phyloP scores from a whole-genome alignment of 2,329 filamentous ascomycete genomes.

The Rhynchosporium graminicola region DNA sequence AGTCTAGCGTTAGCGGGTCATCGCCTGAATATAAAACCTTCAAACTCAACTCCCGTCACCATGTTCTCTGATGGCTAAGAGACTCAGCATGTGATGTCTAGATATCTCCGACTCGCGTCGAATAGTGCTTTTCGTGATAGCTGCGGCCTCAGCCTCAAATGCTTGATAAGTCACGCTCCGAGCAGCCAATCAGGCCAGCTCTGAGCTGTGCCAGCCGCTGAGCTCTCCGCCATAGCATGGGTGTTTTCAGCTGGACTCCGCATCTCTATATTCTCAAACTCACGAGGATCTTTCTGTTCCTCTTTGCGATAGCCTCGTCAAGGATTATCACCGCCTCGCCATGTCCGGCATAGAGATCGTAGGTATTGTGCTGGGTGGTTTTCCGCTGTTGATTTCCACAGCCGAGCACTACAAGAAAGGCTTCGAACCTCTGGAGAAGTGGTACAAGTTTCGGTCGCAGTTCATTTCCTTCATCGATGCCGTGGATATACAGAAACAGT shows the following conservation, averaged over 20 bases:
- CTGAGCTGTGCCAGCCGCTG: background rate
- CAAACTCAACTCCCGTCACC: background rate
- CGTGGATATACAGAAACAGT: slow-evolving; percentile 30
- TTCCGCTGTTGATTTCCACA: slow-evolving; percentile 32
- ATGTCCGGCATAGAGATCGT: slow-evolving; percentile 35
- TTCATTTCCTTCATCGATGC: slow-evolving; percentile 32
- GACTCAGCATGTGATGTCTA: background rate
- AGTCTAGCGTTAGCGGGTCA: background rate
- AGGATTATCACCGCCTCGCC: background rate
- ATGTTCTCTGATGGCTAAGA: background rate
- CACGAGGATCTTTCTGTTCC: background rate
- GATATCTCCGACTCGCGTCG: background rate
- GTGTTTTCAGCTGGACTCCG: slow-evolving; percentile 4
- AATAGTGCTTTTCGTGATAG: background rate
- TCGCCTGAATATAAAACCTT: background rate
- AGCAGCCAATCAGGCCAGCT: background rate
- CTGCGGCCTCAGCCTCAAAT: slow-evolving; percentile 7
- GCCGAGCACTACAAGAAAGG: slow-evolving; percentile 34
- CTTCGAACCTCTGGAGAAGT: slow-evolving; percentile 32
- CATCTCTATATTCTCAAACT: background rate
- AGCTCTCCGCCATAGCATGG: slow-evolving; percentile 5
- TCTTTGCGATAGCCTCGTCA: slow-evolving; percentile 1
- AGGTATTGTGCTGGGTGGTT: slow-evolving; percentile 31
- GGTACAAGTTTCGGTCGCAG: slow-evolving; percentile 32
- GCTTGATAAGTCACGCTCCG: background rate